Evolutionary conservation across 2,329 filamentous ascomycete genomes (phyloP), one percentile per base, ranked within the genome.

Genomic region (Phialophora chinensis): DNA sequence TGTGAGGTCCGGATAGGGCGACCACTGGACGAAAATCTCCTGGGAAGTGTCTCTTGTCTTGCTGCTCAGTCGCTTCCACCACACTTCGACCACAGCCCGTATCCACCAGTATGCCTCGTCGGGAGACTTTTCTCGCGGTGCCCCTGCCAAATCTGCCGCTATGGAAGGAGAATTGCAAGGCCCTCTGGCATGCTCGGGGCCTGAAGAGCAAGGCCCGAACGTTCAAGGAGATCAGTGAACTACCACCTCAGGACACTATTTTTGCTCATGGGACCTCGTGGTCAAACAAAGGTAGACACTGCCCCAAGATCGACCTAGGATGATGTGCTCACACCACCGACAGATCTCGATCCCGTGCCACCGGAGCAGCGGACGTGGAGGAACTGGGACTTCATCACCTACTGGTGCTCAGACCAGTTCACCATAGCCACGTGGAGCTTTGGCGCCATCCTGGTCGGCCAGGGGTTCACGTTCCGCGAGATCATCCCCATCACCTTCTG

Each of bases 261-360:
- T 31, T 31, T 31, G 29, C 29, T 7, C 29, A 31, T 31, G 29
- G 7, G 7, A 31, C 29, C 29, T 31, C 29, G 29, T 31, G 29
- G 29, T 31, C 29, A 7, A 31, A 31, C 29, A 31, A 31, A 31
- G 29, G 29, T 31, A 31, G 29, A 31, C 29, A 31, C 29, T 6
- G 6, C 29, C 29, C 29, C 29, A 1, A 31, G 29, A 31, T 8
- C 29, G 29, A 31, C 29, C 7, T 6, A 31, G 29, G 10, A n/a
- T 29, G 8, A 27, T 11, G 31, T 23, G 53, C 8, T 29, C n/a
- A 12, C 25, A 38, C 29, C 1, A 38, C 35, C 17, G 12, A 33
- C 27, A 17, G 83, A 85, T 72, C 75, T 84, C 2, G 83, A 84
- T 62, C 83, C 82, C 42, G 66, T 68, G 2, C 68, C 66, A 14